Base-by-base conservation (phyloP, 768 basidiomycete species). In the Tulasnella sp. region DNA sequence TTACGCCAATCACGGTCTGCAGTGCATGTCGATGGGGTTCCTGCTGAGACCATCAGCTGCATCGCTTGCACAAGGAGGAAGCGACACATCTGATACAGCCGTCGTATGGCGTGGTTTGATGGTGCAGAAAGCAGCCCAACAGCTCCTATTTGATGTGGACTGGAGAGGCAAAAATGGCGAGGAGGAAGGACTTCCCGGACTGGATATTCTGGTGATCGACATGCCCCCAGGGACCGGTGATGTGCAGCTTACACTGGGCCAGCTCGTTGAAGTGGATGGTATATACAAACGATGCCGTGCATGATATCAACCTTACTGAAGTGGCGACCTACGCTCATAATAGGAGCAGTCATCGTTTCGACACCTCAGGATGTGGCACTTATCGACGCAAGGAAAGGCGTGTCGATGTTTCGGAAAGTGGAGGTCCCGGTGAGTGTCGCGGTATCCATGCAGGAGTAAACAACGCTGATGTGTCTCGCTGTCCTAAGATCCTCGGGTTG, bases 181-280 rank as follows among this genome's bases (percentile, higher is more conserved):
- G 10, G 34, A 7, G 15, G 34, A 38, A 38, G 74, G 74, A 1
- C 74, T 73, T 3, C 73, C 70, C 0, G 80, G 80, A 2, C 72
- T 97, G 29, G 95, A 99, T 66, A 76, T 92, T 0, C 77, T 99
- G 15, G 87, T 97, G 5, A 74, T 97, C 24, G 95, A 99, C 69
- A 91, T 96, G 85, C 95, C 95, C 2, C 95, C 95, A 0, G 95
- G 95, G 0, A 99, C 95, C 0, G 95, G 95, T 0, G 95, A 99
- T 68, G 92, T 99, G 0, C 89, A 90, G 7, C 77, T 99, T 49
- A 93, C 89, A 5, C 74, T 99, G 0, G 92, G 88, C 0, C 93
- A 96, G 67, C 77, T 94, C 21, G 88, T 93, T 0, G 70, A 77
- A 13, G 86, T 93, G 1, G 82, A 95, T 64, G 91, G 92, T 89